Evolutionary conservation across 768 basidiomycete species (phyloP), one percentile per base, ranked within the genome.

Genomic region (Crepidotus variabilis): DNA sequence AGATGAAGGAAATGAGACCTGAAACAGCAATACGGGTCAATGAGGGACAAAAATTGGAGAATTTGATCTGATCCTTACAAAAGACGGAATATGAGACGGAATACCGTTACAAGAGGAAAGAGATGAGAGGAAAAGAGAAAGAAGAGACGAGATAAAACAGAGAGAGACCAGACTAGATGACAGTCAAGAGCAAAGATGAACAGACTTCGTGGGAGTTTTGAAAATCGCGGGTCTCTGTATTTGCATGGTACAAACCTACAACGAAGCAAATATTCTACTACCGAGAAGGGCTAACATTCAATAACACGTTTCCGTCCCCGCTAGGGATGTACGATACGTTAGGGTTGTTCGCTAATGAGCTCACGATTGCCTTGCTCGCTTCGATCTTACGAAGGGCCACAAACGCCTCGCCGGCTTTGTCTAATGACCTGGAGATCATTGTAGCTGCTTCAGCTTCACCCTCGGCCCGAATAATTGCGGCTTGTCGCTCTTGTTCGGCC

Each of bases 401-500:
- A 73, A 99, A 96, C 32, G 92, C 95, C 65, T 97, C 95, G 8
- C 96, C 96, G 1, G 97, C 96, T 77, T 87, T 91, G 66, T 92
- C 90, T 67, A 99, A 75, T 21, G 97, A 91, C 57, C 77, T 81
- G 16, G 93, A 95, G 66, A 99, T 96, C 52, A 94, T 96, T 58
- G 85, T 75, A 1, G 97, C 97, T 4, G 97, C 97, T 74, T 98
- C 95, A 1, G 96, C 97, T 77, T 99, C 96, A 52, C 97, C 97
- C 71, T 99, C 96, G 0, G 97, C 97, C 47, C 97, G 86, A 55
- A 99, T 98, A 57, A 99, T 95, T 1, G 94, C 90, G 0, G 97
- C 97, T 78, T 98, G 95, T 58, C 95, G 86, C 71, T 99, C 97
- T 88, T 99, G 97, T 69, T 98, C 97, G 24, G 97, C 95, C 94